Evolutionary conservation across 2,329 filamentous ascomycete species (phyloP), one percentile per base, ranked within the genome.

Genomic region (Sporothrix curviconia): DNA sequence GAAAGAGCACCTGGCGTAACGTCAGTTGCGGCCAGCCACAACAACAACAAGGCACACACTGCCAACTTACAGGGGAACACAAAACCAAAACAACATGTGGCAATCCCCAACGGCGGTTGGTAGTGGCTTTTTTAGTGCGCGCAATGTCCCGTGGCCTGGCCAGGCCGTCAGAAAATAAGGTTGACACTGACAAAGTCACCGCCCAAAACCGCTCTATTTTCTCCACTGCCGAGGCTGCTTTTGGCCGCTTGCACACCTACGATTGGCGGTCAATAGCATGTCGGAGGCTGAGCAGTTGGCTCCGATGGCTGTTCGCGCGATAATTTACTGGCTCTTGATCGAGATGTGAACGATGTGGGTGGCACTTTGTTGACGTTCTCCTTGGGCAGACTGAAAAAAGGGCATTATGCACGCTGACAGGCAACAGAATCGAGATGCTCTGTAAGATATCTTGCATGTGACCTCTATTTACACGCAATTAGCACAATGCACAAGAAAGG

Each of bases 221-320:
- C 53, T 55, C 40, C 53, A 32, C 53, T 19, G 43, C 53, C 43
- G 34, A 56, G 53, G 53, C 53, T 32, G 42, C 25, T 24, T 39
- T 47, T 28, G 7, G 25, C 22, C 11, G 17, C 7, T 39, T 39
- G 15, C 15, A 15, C 36, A 51, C 12, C n/a, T 19, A 15, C 14
- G 24, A 19, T 19, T 14, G 34, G 32, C 25, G 1, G 25, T 40
- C 30, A 15, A 24, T 22, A 32, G 17, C 44, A 49, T 14, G 44
- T 6, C 44, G 14, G 25, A 1, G 19, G 32, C 30, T 36, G 46
- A 49, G 30, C 46, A 36, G 46, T 49, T 49, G 17, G 46, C 46
- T 49, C 46, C 30, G 30, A 49, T 14, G 46, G 17, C 46, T 49
- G 25, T 24, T 37, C 8, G n/a, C 30, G 19, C n/a, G n/a, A n/a